phyloP scores from a whole-genome alignment of 495 filamentous ascomycete species.

The Lasiosphaeriaceae sp. region DNA sequence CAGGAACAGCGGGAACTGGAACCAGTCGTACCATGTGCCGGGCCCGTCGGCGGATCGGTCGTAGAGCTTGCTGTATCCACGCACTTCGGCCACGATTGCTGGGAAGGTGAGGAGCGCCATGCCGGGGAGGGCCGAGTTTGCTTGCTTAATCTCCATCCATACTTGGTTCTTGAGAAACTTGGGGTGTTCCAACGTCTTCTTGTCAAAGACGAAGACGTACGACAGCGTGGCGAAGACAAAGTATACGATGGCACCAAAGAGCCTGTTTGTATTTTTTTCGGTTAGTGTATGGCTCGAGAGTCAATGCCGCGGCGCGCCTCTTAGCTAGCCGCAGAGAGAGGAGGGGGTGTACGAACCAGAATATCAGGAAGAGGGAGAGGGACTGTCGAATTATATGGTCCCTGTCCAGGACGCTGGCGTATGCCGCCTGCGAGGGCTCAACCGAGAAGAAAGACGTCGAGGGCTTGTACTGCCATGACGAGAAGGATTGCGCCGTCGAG shows the following conservation, averaged over 20 bases:
- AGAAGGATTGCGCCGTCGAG: conserved; percentile 32
- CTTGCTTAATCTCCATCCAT: conserved; percentile 76
- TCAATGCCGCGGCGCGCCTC: background rate
- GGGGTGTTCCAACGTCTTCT: conserved; percentile 81
- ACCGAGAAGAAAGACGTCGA: conserved; percentile 68
- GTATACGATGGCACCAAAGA: conserved; percentile 81
- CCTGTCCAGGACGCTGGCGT: conserved; percentile 72
- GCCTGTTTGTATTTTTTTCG: conserved; percentile 45
- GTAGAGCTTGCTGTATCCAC: conserved; percentile 86
- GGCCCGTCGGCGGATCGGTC: conserved; percentile 68
- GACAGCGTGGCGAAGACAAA: conserved; percentile 79
- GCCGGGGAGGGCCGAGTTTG: conserved; percentile 66
- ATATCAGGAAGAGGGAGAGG: conserved; percentile 73
- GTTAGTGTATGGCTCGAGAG: background rate
- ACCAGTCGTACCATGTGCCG: conserved; percentile 68
- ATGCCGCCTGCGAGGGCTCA: conserved; percentile 72
- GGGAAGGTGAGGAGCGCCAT: conserved; percentile 83
- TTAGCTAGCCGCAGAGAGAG: background rate
- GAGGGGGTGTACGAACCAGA: conserved; percentile 61
- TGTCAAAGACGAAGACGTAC: conserved; percentile 92
- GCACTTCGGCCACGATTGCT: conserved; percentile 79
- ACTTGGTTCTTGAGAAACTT: conserved; percentile 97
- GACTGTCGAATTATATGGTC: conserved; percentile 78
- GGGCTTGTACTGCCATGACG: conserved; percentile 61
- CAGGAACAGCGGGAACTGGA: conserved; percentile 92